Evolutionary conservation across 2,329 filamentous ascomycete genomes (phyloP), one percentile per base, ranked within the genome.

Genomic region (Clonostachys rhizophaga): DNA sequence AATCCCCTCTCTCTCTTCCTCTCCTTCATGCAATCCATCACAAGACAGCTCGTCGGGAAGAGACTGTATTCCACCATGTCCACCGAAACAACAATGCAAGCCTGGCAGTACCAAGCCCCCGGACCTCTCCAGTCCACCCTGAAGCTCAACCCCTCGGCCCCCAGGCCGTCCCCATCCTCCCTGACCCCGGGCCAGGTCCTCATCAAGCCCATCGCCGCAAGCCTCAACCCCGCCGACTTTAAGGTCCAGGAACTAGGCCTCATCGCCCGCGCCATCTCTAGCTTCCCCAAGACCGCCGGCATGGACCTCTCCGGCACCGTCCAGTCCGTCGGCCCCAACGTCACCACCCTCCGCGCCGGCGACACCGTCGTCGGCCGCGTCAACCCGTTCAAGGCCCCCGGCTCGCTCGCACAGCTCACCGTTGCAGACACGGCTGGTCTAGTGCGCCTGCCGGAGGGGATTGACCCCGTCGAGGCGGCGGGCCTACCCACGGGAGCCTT

Each of bases 301-400:
- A 67, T 72, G 54, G 79, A 83, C 55, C 75, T 77, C 52, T 66
- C 68, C 52, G 80, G 79, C 20, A 65, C 57, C 16, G 70, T 82
- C 5, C 66, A 71, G 34, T 58, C 58, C 6, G 52, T 60, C 10
- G 65, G 56, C 14, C 35, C 57, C 1, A 54, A 51, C 11, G 55
- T 58, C 4, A 48, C 51, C 1, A 60, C 64, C 34, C 60, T 69
- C 35, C 56, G 61, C 4, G 51, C 64, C 0, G 73, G 72, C 11
- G 69, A 74, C 43, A 49, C 65, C 3, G 71, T 80, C 3, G 66
- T 75, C 43, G 76, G 72, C 6, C 59, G 64, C 7, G 35, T 63
- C 10, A 47, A 58, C 4, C 56, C 59, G 1, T 45, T 53, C 0
- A 55, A 60, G 13, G 49, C 58, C 2, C 65, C 62, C 14, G 76